Evolutionary conservation across 345 rosid genomes (phyloP).

Genomic region (Eucalyptus sp.): DNA sequence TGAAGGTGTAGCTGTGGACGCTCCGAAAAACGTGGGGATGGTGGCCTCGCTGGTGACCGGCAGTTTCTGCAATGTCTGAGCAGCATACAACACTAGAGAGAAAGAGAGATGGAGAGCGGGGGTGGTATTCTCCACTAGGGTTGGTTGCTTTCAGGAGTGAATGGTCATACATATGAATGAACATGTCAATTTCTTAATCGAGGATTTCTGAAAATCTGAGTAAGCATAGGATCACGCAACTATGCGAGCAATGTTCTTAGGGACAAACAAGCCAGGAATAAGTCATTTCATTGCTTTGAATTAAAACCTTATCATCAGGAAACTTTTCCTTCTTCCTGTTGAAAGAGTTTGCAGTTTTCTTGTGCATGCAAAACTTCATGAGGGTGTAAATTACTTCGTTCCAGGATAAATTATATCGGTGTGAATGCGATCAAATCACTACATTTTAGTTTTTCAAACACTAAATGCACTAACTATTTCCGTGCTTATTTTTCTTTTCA

Average conservation of each 20-base stretch:
- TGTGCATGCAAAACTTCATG: background rate
- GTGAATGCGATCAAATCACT: background rate
- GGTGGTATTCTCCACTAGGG: background rate
- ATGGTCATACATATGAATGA: background rate
- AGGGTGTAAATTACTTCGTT: background rate
- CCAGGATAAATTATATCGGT: background rate
- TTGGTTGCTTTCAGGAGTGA: background rate
- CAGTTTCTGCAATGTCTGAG: background rate
- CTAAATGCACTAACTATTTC: background rate
- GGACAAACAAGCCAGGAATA: background rate
- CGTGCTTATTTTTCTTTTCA: too few species aligned
- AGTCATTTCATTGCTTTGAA: background rate
- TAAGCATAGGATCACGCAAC: background rate
- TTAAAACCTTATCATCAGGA: background rate
- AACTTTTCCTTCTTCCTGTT: background rate
- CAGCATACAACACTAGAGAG: background rate
- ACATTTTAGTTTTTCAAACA: background rate
- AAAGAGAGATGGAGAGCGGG: background rate
- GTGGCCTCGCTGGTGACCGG: background rate
- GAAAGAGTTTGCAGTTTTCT: background rate
- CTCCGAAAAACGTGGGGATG: background rate
- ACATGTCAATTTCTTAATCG: background rate
- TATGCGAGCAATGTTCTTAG: background rate
- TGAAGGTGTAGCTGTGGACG: background rate
- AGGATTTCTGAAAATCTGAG: background rate